A percentile compares a stretch with the other conserved stretches of the same genome.
Evolutionary conservation across 306 rosid species (phyloP).

Genomic region (Begonia fuchsioides): DNA sequence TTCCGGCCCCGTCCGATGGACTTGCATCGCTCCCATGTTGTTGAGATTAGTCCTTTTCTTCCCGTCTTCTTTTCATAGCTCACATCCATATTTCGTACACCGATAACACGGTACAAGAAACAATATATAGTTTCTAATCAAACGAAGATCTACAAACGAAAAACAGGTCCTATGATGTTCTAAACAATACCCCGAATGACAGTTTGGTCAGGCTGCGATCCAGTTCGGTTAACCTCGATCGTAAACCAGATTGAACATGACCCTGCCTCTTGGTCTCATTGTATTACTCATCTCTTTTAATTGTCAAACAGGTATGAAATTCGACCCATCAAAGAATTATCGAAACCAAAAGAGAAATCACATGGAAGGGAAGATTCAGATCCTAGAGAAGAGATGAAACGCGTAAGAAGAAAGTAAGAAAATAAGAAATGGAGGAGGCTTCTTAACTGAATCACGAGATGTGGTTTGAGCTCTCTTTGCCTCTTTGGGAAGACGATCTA

Average conservation of each 20-base stretch:
- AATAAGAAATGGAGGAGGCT: too few relatives aligned
- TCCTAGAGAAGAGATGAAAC: neutral
- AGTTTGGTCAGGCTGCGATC: too few relatives aligned
- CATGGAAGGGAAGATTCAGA: neutral
- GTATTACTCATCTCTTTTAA: conserved; percentile 40
- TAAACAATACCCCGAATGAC: too few relatives aligned
- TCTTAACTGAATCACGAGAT: neutral
- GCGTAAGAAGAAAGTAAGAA: too few relatives aligned
- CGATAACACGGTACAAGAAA: too few relatives aligned
- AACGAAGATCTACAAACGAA: too few relatives aligned
- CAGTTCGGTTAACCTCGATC: conserved; percentile 40
- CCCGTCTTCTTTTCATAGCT: conserved; percentile 4
- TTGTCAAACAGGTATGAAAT: neutral
- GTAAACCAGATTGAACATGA: conserved; percentile 43
- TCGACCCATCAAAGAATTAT: neutral
- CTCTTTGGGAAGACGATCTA: neutral
- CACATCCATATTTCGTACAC: conserved; percentile 11
- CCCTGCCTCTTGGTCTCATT: conserved; percentile 58
- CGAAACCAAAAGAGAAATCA: neutral
- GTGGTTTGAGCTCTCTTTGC: neutral
- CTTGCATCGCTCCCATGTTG: conserved; percentile 83
- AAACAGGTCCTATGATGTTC: too few relatives aligned
- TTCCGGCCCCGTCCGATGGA: conserved; percentile 42
- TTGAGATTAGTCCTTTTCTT: conserved; percentile 40
- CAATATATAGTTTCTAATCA: too few relatives aligned